phyloP scores from a whole-genome alignment of 352 stramenopile species.

The Phytophthora pisi region DNA sequence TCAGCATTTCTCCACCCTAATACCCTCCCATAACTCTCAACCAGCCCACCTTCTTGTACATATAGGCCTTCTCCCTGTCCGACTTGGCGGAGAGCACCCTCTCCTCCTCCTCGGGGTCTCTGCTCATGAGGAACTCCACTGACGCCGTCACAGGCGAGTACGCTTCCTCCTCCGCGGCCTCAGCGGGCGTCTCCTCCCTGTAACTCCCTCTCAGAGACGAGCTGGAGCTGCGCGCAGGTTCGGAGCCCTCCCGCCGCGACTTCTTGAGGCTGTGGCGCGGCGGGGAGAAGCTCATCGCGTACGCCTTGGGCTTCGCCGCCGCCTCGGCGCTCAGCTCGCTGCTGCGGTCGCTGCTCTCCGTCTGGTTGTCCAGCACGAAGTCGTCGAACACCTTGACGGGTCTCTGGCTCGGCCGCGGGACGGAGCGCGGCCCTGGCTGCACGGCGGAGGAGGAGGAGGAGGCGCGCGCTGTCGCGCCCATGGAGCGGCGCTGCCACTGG shows the following conservation, averaged over 20 bases:
- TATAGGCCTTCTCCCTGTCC: slow-evolving; percentile 58
- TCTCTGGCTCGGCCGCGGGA: slow-evolving; percentile 13
- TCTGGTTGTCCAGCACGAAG: slow-evolving; percentile 41
- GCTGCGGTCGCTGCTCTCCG: slow-evolving; percentile 31
- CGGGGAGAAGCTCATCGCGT: slow-evolving; percentile 38
- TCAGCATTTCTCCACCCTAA: neutral
- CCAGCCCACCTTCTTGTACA: slow-evolving; percentile 80
- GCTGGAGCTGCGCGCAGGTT: slow-evolving; percentile 14
- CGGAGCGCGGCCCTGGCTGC: slow-evolving; percentile 16
- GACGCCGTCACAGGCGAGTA: slow-evolving; percentile 40
- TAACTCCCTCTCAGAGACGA: neutral
- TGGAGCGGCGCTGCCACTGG: slow-evolving; percentile 26
- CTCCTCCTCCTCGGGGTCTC: slow-evolving; percentile 66
- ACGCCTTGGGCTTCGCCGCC: slow-evolving; percentile 21
- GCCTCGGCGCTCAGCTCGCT: slow-evolving; percentile 28
- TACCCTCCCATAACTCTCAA: neutral
- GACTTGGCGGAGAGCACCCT: slow-evolving; percentile 59
- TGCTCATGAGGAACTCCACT: slow-evolving; percentile 63
- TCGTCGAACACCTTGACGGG: slow-evolving; percentile 34
- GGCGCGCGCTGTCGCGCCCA: too few relatives aligned
- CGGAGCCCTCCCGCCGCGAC: slow-evolving; percentile 9
- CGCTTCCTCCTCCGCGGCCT: slow-evolving; percentile 14
- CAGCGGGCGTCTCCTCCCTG: neutral
- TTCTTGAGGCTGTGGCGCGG: slow-evolving; percentile 26
- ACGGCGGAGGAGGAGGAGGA: too few relatives aligned